Percentiles rank a stretch among this genome's conserved stretches.
Evolutionary conservation across 2,329 filamentous ascomycete genomes (phyloP).

Genomic region (Chaetomiaceae sp.): DNA sequence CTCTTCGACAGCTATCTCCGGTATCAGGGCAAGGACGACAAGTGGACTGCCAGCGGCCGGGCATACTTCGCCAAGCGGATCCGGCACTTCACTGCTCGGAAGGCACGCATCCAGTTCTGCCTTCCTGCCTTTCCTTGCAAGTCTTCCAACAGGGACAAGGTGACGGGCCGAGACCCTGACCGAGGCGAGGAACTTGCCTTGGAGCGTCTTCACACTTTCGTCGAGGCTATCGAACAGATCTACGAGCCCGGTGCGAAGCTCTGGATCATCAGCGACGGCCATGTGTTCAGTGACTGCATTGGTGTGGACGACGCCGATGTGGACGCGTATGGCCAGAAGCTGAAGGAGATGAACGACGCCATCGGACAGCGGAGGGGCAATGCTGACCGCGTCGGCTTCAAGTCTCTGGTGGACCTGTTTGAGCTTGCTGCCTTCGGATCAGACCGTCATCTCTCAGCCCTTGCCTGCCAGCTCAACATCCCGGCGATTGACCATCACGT

Average conservation of each 20-base stretch:
- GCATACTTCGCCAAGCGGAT: slow-evolving; percentile 17
- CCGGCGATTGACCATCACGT: slow-evolving; percentile 18
- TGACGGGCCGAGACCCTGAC: slow-evolving; percentile 16
- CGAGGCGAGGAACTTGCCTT: slow-evolving; percentile 20
- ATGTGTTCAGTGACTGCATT: slow-evolving; percentile 23
- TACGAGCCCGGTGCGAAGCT: slow-evolving; percentile 19
- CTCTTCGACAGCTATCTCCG: slow-evolving; percentile 20
- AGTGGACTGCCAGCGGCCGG: slow-evolving; percentile 11
- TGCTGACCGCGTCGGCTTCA: slow-evolving; percentile 14
- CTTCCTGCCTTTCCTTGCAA: slow-evolving; percentile 22
- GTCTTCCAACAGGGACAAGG: slow-evolving; percentile 22
- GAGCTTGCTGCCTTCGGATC: slow-evolving; percentile 1
- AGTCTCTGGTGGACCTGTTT: slow-evolving; percentile 20
- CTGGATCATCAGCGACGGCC: slow-evolving; percentile 23
- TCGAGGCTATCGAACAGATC: slow-evolving; percentile 12
- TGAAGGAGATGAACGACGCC: slow-evolving; percentile 16
- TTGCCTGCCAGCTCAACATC: slow-evolving; percentile 12
- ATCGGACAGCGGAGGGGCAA: slow-evolving; percentile 11
- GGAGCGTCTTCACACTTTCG: slow-evolving; percentile 18
- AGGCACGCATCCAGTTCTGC: slow-evolving; percentile 14
- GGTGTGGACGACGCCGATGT: slow-evolving; percentile 21
- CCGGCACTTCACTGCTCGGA: slow-evolving; percentile 14
- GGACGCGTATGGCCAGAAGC: slow-evolving; percentile 17
- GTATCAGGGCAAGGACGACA: slow-evolving; percentile 18
- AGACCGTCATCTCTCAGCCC: background rate